Conservation (phyloP, 768 basidiomycete genomes). For the Lactifluus subvellereus region DNA sequence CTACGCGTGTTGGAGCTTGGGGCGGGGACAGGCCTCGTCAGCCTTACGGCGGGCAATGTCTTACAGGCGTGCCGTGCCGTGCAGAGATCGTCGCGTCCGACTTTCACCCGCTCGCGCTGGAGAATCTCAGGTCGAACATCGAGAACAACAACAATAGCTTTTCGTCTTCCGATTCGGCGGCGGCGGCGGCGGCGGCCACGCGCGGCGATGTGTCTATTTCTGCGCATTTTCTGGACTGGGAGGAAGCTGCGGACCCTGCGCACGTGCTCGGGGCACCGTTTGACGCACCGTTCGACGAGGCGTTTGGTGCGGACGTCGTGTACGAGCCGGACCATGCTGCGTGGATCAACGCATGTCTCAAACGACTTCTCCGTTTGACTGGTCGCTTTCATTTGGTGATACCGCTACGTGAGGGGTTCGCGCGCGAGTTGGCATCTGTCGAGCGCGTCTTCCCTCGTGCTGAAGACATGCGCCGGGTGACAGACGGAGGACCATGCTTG, state of each 20-base stretch:
- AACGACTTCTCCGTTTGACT: slow-evolving; percentile 33
- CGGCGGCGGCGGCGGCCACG: no score
- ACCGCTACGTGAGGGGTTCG: slow-evolving; percentile 65
- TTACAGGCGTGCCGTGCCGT: slow-evolving; percentile 16
- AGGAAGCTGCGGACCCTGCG: slow-evolving; percentile 24
- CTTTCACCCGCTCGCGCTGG: slow-evolving; percentile 43
- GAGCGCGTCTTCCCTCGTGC: slow-evolving; percentile 46
- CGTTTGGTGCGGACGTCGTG: slow-evolving; percentile 50
- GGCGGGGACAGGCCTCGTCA: slow-evolving; percentile 52
- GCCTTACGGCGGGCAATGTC: slow-evolving; percentile 37
- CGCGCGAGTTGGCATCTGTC: slow-evolving; percentile 50
- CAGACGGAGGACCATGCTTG: slow-evolving; percentile 28
- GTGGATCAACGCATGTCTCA: slow-evolving; percentile 43
- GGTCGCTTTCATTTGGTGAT: slow-evolving; percentile 66
- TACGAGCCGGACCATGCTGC: slow-evolving; percentile 46
- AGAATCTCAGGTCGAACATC: slow-evolving; percentile 44
- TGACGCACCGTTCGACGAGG: slow-evolving; percentile 39
- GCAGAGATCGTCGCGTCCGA: slow-evolving; percentile 41
- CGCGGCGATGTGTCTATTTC: slow-evolving; percentile 22
- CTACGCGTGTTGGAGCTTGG: slow-evolving; percentile 49
- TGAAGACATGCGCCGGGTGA: slow-evolving; percentile 7
- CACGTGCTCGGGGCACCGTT: slow-evolving; percentile 23
- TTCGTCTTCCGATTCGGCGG: no score
- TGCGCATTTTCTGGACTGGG: slow-evolving; percentile 38
- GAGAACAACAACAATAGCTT: slow-evolving; percentile 28